Conservation (phyloP, 225 moss, liverwort and hornwort species). For the Polytrichum formosum region DNA sequence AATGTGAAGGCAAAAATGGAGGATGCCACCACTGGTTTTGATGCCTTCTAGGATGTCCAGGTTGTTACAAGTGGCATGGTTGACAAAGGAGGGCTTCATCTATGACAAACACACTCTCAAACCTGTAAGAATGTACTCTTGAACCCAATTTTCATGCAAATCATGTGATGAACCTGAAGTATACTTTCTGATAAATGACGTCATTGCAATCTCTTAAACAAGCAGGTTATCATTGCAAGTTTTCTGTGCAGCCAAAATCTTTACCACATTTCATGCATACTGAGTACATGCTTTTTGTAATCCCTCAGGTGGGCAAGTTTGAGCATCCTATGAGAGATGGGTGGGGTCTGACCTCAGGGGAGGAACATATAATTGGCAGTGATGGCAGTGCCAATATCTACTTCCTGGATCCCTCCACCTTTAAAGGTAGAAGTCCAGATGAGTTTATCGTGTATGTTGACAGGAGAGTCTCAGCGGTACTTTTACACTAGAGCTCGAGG, state of each 20-base stretch:
- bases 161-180: too few species aligned
- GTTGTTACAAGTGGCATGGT: slow-evolving; percentile 91
- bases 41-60: slow-evolving; percentile 38
- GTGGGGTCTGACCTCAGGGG: slow-evolving; percentile 89
- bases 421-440: slow-evolving; percentile 48
- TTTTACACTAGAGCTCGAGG: too few species aligned
- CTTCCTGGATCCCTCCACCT: slow-evolving; percentile 89
- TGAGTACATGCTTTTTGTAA: not conserved
- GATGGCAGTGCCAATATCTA: slow-evolving; percentile 89
- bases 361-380: slow-evolving; percentile 79
- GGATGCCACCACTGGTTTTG: not conserved
- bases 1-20: too few species aligned
- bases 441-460: too few species aligned
- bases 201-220: too few species aligned
- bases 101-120: slow-evolving; percentile 71
- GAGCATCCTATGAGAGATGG: slow-evolving; percentile 90
- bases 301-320: slow-evolving; percentile 54
- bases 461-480: too few species aligned
- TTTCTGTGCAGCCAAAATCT: too few species aligned
- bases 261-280: too few species aligned
- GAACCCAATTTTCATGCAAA: not conserved
- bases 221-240: too few species aligned
- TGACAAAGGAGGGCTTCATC: slow-evolving; percentile 58
- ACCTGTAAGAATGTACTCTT: slow-evolving; percentile 37
- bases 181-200: too few species aligned